phyloP scores from a whole-genome alignment of 331 rosid genomes.

The Malus hybrid region DNA sequence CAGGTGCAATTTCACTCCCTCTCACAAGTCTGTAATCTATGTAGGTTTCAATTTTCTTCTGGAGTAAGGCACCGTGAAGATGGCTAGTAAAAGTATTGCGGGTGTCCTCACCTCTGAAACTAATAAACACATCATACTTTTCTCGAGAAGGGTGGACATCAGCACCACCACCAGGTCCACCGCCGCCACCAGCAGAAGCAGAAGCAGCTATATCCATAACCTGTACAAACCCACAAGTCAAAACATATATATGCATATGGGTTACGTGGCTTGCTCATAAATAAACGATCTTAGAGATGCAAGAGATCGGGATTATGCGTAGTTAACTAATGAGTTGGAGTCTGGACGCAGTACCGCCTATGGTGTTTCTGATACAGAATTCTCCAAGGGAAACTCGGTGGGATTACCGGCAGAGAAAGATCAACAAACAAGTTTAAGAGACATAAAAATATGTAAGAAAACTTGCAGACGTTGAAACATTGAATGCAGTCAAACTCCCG shows the following conservation, averaged over 20 bases:
- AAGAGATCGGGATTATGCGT: too few relatives aligned
- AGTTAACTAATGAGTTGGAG: too few relatives aligned
- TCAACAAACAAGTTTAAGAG: too few relatives aligned
- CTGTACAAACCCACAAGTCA: background rate
- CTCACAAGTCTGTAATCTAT: background rate
- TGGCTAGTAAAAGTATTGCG: background rate
- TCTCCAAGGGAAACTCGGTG: too few relatives aligned
- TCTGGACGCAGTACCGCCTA: too few relatives aligned
- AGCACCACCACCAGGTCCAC: background rate
- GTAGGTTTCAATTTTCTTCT: background rate
- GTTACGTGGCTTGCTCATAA: too few relatives aligned
- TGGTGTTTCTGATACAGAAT: too few relatives aligned
- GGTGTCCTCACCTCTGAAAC: slow-evolving; percentile 10
- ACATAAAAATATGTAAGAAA: too few relatives aligned
- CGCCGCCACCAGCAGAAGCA: background rate
- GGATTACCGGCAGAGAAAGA: too few relatives aligned
- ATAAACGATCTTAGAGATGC: too few relatives aligned
- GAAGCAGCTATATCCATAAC: background rate
- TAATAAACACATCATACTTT: slow-evolving; percentile 5
- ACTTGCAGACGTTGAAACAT: too few relatives aligned
- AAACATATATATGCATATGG: background rate
- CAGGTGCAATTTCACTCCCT: background rate
- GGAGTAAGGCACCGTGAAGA: background rate
- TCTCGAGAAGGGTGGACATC: background rate
- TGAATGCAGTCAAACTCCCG: too few relatives aligned